Base-by-base conservation (phyloP, 2,329 filamentous ascomycete genomes). In the Xylaria arbuscula region DNA sequence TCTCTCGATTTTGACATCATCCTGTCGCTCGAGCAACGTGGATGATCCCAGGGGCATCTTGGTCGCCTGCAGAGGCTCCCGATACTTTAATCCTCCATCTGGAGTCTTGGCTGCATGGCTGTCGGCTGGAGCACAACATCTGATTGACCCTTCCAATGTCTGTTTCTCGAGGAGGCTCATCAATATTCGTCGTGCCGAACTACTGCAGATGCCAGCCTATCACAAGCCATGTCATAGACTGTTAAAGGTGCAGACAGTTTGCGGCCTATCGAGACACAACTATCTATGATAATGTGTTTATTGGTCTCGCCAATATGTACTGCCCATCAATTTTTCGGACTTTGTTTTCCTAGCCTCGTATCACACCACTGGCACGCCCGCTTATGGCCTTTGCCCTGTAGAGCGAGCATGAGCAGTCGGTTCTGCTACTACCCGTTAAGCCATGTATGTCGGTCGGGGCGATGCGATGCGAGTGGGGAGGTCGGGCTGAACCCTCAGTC, bases 21-120 rank as follows among this genome's bases (percentile, higher is more conserved):
- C 51, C 34, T 54, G 50, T 69, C 54, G 38, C 63, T 45, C 51
- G 24, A 58, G 53, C 67, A 67, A 69, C 61, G 57, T 67, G 67
- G 57, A 54, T 67, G 1, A 36, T 13, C 61, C 60, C 5, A 53
- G 55, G 38, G 28, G 24, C 2, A 55, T 22, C 45, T 34, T 53
- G 32, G 17, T 63, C 60, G 51, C 58, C 34, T 62, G 48, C 50
- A 60, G 32, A 53, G 61, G 50, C 50, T 61, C 51, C 58, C 62
- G 53, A 67, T 57, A 22, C 15, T 42, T 28, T 36, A 59, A 59
- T 22, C 55, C 40, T 48, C 59, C 42, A 40, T 54, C 66, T 59
- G 55, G 48, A 53, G 24, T 68, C 73, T 74, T 74, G 71, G 73
- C 70, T 75, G 66, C 73, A 74, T 74, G 66, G 53, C 62, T 63